Evolutionary conservation across 768 basidiomycete genomes (phyloP).

Genomic region (Leccinum olivaceopallidum): DNA sequence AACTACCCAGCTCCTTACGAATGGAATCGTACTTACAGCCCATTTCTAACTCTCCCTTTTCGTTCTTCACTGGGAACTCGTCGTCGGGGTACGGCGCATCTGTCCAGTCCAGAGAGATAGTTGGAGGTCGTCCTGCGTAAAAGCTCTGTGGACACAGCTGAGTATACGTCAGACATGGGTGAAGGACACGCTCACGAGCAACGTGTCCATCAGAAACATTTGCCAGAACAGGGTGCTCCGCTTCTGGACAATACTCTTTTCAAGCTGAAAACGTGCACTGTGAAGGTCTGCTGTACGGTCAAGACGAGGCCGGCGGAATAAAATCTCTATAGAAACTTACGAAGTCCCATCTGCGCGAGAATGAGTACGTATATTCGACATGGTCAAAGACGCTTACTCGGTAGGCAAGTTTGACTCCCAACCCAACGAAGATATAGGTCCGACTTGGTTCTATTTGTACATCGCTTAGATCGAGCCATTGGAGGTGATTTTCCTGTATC

Average conservation of each 20-base stretch:
- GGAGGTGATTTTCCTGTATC: slow-evolving; percentile 39
- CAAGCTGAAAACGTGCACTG: slow-evolving; percentile 59
- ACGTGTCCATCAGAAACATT: slow-evolving; percentile 62
- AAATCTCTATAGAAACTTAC: slow-evolving; percentile 31
- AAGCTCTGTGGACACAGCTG: slow-evolving; percentile 47
- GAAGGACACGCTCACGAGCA: slow-evolving; percentile 45
- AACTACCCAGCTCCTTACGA: not conserved
- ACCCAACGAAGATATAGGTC: slow-evolving; percentile 59
- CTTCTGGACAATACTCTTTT: slow-evolving; percentile 42
- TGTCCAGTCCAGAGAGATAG: slow-evolving; percentile 50
- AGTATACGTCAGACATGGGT: not conserved
- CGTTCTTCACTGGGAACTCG: slow-evolving; percentile 33
- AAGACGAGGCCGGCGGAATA: not conserved
- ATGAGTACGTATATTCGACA: slow-evolving; percentile 1
- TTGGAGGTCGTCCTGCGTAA: slow-evolving; percentile 59
- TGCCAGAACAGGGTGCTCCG: slow-evolving; percentile 68
- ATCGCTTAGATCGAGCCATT: slow-evolving; percentile 59
- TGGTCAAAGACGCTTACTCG: slow-evolving; percentile 46
- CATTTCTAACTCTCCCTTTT: slow-evolving; percentile 38
- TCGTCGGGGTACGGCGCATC: slow-evolving; percentile 59
- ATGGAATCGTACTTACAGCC: slow-evolving; percentile 39
- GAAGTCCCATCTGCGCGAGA: slow-evolving; percentile 51
- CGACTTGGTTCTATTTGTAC: slow-evolving; percentile 46
- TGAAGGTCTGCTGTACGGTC: slow-evolving; percentile 44
- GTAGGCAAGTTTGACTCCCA: slow-evolving; percentile 56